A percentile compares a stretch with the other conserved stretches of the same genome.
These are phyloP conservation scores for Vitis rotundifolia DNA, from an alignment of 164 flowering plant species.

Conservation along the genomic window DNA sequence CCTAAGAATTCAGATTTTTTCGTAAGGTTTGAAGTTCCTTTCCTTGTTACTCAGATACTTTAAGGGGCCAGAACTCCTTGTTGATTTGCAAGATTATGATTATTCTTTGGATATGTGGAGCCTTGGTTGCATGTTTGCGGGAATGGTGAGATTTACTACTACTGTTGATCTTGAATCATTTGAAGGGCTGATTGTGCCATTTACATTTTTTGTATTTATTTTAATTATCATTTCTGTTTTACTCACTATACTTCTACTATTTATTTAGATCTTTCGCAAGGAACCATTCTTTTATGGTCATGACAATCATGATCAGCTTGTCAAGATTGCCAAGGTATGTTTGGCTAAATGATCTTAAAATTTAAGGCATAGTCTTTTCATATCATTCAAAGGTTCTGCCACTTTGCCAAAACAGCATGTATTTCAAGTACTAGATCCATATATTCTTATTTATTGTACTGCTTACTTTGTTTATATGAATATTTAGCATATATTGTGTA, in stretches of 20 bases:
- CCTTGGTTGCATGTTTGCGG: slow-evolving; percentile 60
- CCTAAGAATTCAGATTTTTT: background rate
- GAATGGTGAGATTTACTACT: slow-evolving; percentile 39
- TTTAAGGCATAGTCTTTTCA: background rate
- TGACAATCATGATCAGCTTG: slow-evolving; percentile 40
- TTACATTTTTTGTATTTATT: background rate
- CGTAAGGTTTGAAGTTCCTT: background rate
- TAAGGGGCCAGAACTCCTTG: slow-evolving; percentile 58
- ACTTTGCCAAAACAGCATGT: too few species aligned
- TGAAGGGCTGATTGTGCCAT: background rate
- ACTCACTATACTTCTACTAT: background rate
- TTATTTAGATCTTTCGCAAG: slow-evolving; percentile 40
- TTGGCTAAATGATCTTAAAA: background rate
- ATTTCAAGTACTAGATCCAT: too few species aligned
- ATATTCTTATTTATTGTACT: too few species aligned
- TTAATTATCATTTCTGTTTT: background rate
- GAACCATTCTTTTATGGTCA: slow-evolving; percentile 39
- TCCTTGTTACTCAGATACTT: slow-evolving; percentile 32
- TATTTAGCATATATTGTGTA: too few species aligned
- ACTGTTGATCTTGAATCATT: background rate
- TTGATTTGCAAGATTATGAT: slow-evolving; percentile 54
- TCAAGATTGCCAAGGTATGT: slow-evolving; percentile 35
- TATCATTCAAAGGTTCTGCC: too few species aligned
- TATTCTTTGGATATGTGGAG: slow-evolving; percentile 61
- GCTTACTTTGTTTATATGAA: too few species aligned